Conservation (phyloP, 208 protist genomes). For the Trypanosoma theileri region DNA sequence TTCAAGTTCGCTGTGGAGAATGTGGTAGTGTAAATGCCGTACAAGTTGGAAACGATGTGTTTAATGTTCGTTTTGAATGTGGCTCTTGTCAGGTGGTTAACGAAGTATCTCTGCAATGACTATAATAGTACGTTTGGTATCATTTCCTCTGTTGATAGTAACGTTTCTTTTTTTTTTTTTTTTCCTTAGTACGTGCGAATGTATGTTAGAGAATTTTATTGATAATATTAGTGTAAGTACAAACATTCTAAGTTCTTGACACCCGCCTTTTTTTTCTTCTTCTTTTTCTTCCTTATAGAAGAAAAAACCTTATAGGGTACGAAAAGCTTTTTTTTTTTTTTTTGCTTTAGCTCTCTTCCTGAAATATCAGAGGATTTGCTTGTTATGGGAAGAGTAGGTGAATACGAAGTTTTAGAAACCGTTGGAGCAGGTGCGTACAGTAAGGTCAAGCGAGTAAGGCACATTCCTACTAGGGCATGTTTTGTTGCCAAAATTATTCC, state of each 20-base stretch:
- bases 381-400: slow-evolving; percentile 70
- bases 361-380: slow-evolving; percentile 16
- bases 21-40: slow-evolving; percentile 63
- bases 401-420: slow-evolving; percentile 84
- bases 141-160: slow-evolving; percentile 10
- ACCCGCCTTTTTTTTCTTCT: too few relatives aligned
- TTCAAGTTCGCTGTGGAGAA: slow-evolving; percentile 73
- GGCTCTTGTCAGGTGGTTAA: slow-evolving; percentile 71
- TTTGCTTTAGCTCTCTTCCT: slow-evolving; percentile 13
- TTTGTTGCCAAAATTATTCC: slow-evolving; percentile 86
- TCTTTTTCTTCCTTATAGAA: too few relatives aligned
- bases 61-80: slow-evolving; percentile 69
- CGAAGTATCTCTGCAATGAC: slow-evolving; percentile 46
- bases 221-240: not conserved
- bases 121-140: not conserved
- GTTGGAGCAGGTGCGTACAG: slow-evolving; percentile 75
- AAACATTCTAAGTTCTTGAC: too few relatives aligned
- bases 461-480: slow-evolving; percentile 62
- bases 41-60: slow-evolving; percentile 35
- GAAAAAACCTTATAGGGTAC: too few relatives aligned
- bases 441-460: slow-evolving; percentile 77
- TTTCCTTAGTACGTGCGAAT: not conserved
- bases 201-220: not conserved
- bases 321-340: slow-evolving; percentile 11
- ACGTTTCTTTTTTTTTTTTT: slow-evolving; percentile 14